A percentile compares a stretch with the other conserved stretches of the same genome.
These are phyloP conservation scores for Lotus japonicus DNA, from an alignment of 306 rosid genomes.

Conservation along the genomic window DNA sequence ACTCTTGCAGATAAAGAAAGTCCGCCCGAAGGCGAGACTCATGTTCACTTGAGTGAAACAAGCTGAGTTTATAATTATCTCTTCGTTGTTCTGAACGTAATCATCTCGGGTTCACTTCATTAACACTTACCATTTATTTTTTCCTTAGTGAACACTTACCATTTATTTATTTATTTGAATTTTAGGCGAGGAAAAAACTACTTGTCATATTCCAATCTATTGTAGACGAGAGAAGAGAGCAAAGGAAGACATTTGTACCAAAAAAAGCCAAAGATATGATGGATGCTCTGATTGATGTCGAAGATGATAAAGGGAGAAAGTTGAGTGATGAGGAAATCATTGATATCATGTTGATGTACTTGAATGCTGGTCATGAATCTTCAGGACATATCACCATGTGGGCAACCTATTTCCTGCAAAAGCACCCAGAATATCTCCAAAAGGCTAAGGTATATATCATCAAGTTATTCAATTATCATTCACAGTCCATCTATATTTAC, in stretches of 20 bases:
- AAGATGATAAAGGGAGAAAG: conserved; percentile 64
- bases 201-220: conserved; percentile 40
- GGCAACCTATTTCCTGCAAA: conserved; percentile 43
- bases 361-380: conserved; percentile 95
- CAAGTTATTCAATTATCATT: neutral
- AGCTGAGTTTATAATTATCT: no score
- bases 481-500: no score
- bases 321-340: conserved; percentile 65
- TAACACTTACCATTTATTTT: neutral
- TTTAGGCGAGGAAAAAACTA: conserved; percentile 56
- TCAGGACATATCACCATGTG: conserved; percentile 84
- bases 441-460: conserved; percentile 68
- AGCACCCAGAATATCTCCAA: conserved; percentile 41
- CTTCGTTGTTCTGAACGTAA: no score
- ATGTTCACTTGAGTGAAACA: no score
- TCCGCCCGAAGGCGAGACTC: no score
- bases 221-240: conserved; percentile 38
- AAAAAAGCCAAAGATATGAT: conserved; percentile 59
- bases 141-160: neutral
- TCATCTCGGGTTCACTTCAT: no score
- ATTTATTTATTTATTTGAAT: neutral
- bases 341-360: conserved; percentile 71
- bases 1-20: no score
- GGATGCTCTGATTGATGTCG: conserved; percentile 61
- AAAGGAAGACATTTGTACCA: neutral